A percentile compares a stretch with the other conserved stretches of the same genome.
Conservation (phyloP, 106 monocot genomes). For the Dendrobium nobile region DNA sequence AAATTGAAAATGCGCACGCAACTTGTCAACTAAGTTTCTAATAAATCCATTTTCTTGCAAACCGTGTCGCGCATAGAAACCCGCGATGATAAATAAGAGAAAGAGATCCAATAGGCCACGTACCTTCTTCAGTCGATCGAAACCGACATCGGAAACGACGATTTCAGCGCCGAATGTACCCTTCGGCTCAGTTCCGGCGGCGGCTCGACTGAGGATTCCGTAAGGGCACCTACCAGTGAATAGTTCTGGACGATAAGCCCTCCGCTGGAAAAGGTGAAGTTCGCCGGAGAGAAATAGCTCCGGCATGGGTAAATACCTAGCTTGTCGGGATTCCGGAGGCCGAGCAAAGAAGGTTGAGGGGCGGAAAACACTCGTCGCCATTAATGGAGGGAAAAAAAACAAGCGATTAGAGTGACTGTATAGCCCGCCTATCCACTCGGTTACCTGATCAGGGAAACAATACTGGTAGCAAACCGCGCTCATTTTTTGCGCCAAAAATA, state of each 20-base stretch:
- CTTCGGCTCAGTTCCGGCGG: not conserved
- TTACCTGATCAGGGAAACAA: too few relatives aligned
- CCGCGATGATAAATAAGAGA: too few relatives aligned
- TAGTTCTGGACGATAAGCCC: not conserved
- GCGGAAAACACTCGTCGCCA: not conserved
- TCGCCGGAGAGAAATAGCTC: not conserved
- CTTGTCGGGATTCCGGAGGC: not conserved
- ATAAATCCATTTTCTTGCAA: too few relatives aligned
- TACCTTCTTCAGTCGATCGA: constrained; percentile 7
- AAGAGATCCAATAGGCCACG: not conserved
- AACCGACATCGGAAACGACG: not conserved
- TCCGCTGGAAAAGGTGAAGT: not conserved
- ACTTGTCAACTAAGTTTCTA: not conserved
- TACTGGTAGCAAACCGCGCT: too few relatives aligned
- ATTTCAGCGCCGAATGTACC: not conserved
- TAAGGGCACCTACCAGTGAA: not conserved
- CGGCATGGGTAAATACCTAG: not conserved
- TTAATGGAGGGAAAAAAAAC: not conserved
- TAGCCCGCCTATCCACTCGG: too few relatives aligned
- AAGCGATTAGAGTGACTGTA: not conserved
- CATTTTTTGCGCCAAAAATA: too few relatives aligned
- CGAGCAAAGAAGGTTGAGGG: not conserved
- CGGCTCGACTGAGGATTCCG: not conserved
- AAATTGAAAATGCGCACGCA: not conserved
- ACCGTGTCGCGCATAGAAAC: too few relatives aligned